These are phyloP conservation scores for Cordyceps pruinosa DNA, from an alignment of 2,329 filamentous ascomycete genomes.

Conservation along the genomic window DNA sequence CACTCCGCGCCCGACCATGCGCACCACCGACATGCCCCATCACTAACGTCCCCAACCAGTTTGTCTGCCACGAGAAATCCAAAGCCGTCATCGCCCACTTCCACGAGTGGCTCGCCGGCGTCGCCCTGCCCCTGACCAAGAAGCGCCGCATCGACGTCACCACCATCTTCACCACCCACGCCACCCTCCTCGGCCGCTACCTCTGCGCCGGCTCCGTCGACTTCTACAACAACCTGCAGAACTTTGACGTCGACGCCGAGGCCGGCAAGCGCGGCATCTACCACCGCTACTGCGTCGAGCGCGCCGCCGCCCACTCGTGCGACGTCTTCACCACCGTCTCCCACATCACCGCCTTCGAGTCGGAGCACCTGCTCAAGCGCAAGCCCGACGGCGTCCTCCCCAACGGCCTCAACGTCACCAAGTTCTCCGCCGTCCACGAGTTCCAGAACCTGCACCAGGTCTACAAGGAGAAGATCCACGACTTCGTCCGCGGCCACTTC, in stretches of 20 bases:
- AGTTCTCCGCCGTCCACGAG: slow-evolving; percentile 96
- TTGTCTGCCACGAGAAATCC: slow-evolving; percentile 85
- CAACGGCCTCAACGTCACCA: slow-evolving; percentile 93
- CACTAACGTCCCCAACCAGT: slow-evolving; percentile 49
- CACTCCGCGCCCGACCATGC: not conserved
- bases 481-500: slow-evolving; percentile 96
- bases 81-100: slow-evolving; percentile 95
- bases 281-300: slow-evolving; percentile 96
- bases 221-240: slow-evolving; percentile 98
- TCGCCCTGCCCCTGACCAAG: slow-evolving; percentile 84
- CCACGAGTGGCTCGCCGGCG: slow-evolving; percentile 96
- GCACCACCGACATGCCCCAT: not conserved
- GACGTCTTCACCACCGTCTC: slow-evolving; percentile 99
- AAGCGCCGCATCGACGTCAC: slow-evolving; percentile 93
- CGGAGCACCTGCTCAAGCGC: slow-evolving; percentile 92
- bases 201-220: slow-evolving; percentile 96
- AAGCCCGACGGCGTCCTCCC: slow-evolving; percentile 95
- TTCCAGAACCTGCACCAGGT: slow-evolving; percentile 97
- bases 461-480: slow-evolving; percentile 95
- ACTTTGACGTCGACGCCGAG: slow-evolving; percentile 93
- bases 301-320: slow-evolving; percentile 80
- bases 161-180: slow-evolving; percentile 97
- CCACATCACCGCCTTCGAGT: slow-evolving; percentile 97
- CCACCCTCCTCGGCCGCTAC: slow-evolving; percentile 89
- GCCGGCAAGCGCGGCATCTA: slow-evolving; percentile 98